These are phyloP conservation scores for Sphagnurus paluster DNA, from an alignment of 1,284 basidiomycete genomes.

Conservation along the genomic window DNA sequence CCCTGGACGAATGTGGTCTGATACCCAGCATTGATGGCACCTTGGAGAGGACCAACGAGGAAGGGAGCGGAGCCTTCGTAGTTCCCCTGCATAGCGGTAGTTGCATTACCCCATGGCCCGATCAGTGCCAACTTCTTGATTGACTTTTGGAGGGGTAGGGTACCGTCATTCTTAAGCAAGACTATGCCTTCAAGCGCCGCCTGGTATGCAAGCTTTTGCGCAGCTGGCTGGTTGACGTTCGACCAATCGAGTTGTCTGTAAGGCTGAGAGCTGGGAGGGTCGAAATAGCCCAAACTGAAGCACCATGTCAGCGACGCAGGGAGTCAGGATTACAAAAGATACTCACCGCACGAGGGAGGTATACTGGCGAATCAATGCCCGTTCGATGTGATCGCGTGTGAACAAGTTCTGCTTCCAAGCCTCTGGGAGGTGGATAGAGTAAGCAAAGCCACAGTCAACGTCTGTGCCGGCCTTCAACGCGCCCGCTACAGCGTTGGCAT, in stretches of 20 bases:
- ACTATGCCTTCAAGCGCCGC: constrained; percentile 54
- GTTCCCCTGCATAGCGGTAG: constrained; percentile 55
- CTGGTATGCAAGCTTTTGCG: constrained; percentile 50
- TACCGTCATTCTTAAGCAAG: constrained; percentile 57
- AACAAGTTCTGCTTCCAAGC: constrained; percentile 50
- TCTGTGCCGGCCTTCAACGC: constrained; percentile 56
- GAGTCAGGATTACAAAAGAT: background rate
- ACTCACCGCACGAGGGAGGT: constrained; percentile 52
- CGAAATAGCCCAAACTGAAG: constrained; percentile 54
- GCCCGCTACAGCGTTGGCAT: constrained; percentile 46
- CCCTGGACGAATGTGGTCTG: constrained; percentile 43
- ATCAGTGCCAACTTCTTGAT: constrained; percentile 50
- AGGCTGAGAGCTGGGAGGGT: constrained; percentile 47
- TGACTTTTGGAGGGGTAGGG: constrained; percentile 42
- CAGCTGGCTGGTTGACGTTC: constrained; percentile 46
- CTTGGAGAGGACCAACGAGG: constrained; percentile 53
- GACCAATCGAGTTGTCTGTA: constrained; percentile 49
- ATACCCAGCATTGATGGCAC: constrained; percentile 46
- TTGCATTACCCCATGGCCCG: constrained; percentile 58
- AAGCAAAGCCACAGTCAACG: constrained; percentile 53
- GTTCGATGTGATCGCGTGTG: constrained; percentile 41
- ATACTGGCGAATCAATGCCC: constrained; percentile 46
- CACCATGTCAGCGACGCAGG: background rate
- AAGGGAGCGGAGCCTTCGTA: constrained; percentile 54
- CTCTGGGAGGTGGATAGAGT: constrained; percentile 40